Base-by-base conservation (phyloP, 139 green algal species). In the Tetradesmus obliquus region DNA sequence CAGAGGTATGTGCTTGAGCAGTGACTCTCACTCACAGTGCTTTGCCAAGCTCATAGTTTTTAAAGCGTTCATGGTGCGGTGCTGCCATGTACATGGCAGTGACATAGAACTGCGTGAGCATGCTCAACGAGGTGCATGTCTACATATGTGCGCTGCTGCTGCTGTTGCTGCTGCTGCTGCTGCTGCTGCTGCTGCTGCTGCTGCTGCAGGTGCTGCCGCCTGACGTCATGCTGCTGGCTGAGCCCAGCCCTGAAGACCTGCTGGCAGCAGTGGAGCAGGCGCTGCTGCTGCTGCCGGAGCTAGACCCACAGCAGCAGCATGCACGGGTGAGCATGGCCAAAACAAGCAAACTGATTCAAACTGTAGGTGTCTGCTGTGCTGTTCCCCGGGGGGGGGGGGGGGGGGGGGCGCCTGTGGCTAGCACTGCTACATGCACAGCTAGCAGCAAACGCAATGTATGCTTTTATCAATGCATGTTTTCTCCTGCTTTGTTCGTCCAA, bases 221-320 rank as follows among this genome's bases (percentile, higher is more conserved):
- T 0, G 94, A 97, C 80, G 97, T 99, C 96, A 91, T 99, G 72
- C 79, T 99, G 72, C 94, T 99, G 55, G 95, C 96, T 12, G 96
- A 99, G 57, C 96, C 97, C 4, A 95, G 90, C 1, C 94, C 96
- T 8, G 94, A 96, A 12, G 95, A 94, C 0, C 58, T 98, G 84
- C 79, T 97, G 53, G 90, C 88, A 45, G 94, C 94, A 20, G 24
- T 99, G 22, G 82, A 92, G 17, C 19, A 82, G 55, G 94, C 95
- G 15, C 82, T 97, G 54, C 22, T 71, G 51, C 62, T 76, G 4
- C 81, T 95, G n/a, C 66, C 72, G 19, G 7, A 58, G 5, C 76
- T 93, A 0, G 93, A 94, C 91, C 94, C 76, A 60, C 76, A 55
- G 55, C 55, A 51, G 57, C 96, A 98, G 83, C 96, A 98, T 87